These are phyloP conservation scores for Phaseolus lunatus DNA, from an alignment of 306 rosid species.

Conservation along the genomic window DNA sequence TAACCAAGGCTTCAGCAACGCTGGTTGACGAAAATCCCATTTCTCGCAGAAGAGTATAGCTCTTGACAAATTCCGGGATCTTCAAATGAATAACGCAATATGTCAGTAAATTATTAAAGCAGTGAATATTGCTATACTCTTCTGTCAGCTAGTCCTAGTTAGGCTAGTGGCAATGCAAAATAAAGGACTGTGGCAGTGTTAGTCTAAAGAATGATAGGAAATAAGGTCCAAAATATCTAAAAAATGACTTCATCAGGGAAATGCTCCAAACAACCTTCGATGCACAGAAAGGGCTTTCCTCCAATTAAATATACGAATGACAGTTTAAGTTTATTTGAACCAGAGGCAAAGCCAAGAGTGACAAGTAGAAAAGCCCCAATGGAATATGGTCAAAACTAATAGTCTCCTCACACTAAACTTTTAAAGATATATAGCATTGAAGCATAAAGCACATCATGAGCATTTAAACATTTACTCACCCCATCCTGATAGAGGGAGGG, in stretches of 20 bases:
- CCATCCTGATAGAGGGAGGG: background rate
- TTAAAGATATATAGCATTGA: background rate
- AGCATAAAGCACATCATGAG: background rate
- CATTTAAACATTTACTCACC: conserved; percentile 1
- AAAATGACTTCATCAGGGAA: background rate
- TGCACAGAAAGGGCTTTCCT: background rate
- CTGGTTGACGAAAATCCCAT: conserved; percentile 74
- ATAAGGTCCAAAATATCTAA: conserved; percentile 13
- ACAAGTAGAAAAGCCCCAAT: background rate
- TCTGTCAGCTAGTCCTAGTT: conserved; percentile 7
- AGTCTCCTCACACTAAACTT: background rate
- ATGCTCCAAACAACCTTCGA: background rate
- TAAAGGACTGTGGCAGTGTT: background rate
- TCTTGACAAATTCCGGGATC: conserved; percentile 70
- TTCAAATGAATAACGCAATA: conserved; percentile 25
- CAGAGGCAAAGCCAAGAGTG: conserved; percentile 1
- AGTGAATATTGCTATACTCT: background rate
- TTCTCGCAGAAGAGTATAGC: conserved; percentile 64
- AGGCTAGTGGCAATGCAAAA: background rate
- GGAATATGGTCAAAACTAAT: conserved; percentile 13
- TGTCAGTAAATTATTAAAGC: conserved; percentile 4
- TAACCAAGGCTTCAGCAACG: conserved; percentile 68
- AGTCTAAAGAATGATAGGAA: background rate
- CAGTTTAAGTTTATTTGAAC: background rate
- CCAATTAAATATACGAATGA: background rate